These are phyloP conservation scores for Glebionis coronaria DNA, from an alignment of 129 eudicot genomes.

Conservation along the genomic window DNA sequence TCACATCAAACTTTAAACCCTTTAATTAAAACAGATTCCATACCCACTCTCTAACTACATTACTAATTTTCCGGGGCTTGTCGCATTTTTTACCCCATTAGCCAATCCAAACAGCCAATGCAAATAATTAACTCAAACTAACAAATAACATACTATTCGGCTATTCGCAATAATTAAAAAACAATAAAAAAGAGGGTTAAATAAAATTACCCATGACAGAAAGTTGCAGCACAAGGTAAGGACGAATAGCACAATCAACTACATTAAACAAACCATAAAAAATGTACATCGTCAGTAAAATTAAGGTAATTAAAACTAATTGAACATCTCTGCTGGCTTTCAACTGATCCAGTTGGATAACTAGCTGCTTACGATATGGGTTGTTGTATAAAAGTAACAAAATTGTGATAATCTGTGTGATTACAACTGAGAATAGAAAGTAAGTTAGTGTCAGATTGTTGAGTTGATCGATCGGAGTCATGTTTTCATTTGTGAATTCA, in stretches of 20 bases:
- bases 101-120: background rate
- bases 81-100: no score
- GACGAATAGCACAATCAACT: conserved; percentile 44
- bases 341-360: conserved; percentile 36
- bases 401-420: conserved; percentile 34
- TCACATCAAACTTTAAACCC: no score
- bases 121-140: background rate
- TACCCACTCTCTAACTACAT: no score
- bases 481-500: no score
- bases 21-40: no score
- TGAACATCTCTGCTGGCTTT: conserved; percentile 41
- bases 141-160: background rate
- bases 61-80: no score
- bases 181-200: background rate
- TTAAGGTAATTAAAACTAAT: conserved; percentile 35
- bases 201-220: conserved; percentile 28
- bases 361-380: conserved; percentile 37
- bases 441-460: conserved; percentile 25
- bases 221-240: conserved; percentile 28
- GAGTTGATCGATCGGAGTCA: background rate
- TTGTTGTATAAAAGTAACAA: conserved; percentile 41
- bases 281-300: conserved; percentile 30
- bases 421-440: conserved; percentile 33
- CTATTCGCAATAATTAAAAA: no score
- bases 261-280: conserved; percentile 33